Evolutionary conservation across 2,329 filamentous ascomycete genomes (phyloP), one percentile per base, ranked within the genome.

Genomic region (Kalmusia sp.): DNA sequence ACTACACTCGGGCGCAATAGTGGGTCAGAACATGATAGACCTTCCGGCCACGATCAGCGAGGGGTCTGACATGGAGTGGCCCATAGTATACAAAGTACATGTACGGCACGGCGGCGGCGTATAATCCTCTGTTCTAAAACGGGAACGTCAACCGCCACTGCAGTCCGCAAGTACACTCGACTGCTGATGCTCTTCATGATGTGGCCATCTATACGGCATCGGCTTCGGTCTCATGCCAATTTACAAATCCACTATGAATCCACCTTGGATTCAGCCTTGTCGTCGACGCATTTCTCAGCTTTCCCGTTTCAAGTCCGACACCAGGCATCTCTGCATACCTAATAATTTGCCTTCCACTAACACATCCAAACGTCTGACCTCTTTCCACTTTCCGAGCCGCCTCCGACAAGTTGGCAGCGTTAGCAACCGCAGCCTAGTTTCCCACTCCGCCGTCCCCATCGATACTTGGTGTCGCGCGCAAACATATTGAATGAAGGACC

Each of bases 271-370:
- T 35, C 41, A 35, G 30, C 41, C 41, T 34, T 25, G 41, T 34
- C 28, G n/a, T n/a, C 14, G 14, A 6, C 11, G 5, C 28, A 22
- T 19, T 6, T 14, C 19, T 34, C 28, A 15, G 35, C n/a, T 4
- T 38, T 38, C 7, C 9, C 28, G 11, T 15, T n/a, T 21, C 4
- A 35, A 45, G 30, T 45, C 44, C 44, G 44, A 17, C 7, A 8
- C 44, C 44, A 47, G 31, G 31, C 44, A 47, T 37, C 44, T 47
- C 8, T 47, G 33, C 44, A 47, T 35, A 28, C 22, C 3, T n/a
- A 27, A 25, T 14, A 37, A 21, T 37, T 28, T 27, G 14, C 22
- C 44, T 6, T 17, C 22, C 11, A 27, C 9, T 15, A 40, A n/a
- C 8, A 40, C 14, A 24, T 12, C 11, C 6, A 11, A 12, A 38